Evolutionary conservation across 345 rosid genomes (phyloP).

Genomic region (Nasturtium officinale): DNA sequence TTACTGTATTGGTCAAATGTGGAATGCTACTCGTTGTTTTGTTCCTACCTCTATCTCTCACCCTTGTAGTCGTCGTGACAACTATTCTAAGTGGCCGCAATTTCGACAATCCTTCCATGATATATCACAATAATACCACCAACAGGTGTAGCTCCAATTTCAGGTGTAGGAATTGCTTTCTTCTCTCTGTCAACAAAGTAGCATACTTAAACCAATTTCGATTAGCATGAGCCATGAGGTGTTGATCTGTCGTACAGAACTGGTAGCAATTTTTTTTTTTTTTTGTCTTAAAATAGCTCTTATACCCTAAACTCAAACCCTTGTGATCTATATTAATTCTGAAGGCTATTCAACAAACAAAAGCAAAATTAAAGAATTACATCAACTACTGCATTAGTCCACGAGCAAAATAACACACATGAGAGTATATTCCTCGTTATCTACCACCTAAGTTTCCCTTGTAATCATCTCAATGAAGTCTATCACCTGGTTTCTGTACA

Average conservation of each 20-base stretch:
- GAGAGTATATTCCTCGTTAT: not conserved
- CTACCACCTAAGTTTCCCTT: slow-evolving; percentile 20
- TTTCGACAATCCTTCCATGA: slow-evolving; percentile 51
- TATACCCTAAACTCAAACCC: not conserved
- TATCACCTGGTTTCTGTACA: slow-evolving; percentile 21
- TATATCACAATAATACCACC: slow-evolving; percentile 63
- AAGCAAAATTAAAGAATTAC: slow-evolving; percentile 1
- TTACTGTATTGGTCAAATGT: no score
- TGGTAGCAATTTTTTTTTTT: not conserved
- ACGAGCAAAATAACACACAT: not conserved
- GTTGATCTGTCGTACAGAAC: not conserved
- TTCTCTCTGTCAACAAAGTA: no score
- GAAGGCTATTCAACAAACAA: not conserved
- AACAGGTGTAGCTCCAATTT: slow-evolving; percentile 68
- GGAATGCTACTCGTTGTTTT: no score
- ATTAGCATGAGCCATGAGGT: not conserved
- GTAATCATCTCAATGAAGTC: slow-evolving; percentile 19
- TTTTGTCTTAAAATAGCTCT: not conserved
- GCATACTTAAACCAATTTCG: not conserved
- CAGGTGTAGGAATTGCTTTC: no score
- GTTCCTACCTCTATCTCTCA: not conserved
- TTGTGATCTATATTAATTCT: not conserved
- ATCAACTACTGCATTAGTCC: not conserved
- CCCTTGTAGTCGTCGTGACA: no score
- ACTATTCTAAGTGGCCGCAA: slow-evolving; percentile 57